Base-by-base conservation (phyloP, 768 basidiomycete genomes). In the Mycena epipterygia region DNA sequence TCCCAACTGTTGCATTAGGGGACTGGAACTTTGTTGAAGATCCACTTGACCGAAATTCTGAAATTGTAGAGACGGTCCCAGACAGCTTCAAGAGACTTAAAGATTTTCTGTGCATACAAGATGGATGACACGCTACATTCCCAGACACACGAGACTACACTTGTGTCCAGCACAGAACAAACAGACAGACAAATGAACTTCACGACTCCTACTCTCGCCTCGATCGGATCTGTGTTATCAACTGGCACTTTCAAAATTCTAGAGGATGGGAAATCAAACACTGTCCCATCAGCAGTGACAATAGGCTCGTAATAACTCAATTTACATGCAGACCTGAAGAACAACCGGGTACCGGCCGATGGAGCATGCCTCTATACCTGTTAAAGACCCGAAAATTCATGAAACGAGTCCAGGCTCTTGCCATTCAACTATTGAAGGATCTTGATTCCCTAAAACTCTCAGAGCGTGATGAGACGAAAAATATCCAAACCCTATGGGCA, bases 21-120 rank as follows among this genome's bases (percentile, higher is more conserved):
- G n/a, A n/a, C n/a, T n/a, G n/a, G n/a, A n/a, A n/a, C n/a, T n/a
- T n/a, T n/a, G n/a, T n/a, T n/a, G n/a, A n/a, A 32, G 44, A 81
- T 16, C 37, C 37, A 81, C 59, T 12, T 0, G 79, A 78, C 48
- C 23, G 75, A 1, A 33, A 67, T 2, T 78, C 77, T 0, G 46
- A 30, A 0, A 32, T 27, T 0, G 16, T 16, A 32, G 53, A 56
- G 2, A 12, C 32, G 12, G 30, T 58, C 19, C 64, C 64, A 21
- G 55, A 39, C 1, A 46, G 52, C 25, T 66, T 46, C 13, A 41
- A 46, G 23, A 8, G 67, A 25, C 14, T 56, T 27, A 44, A 49
- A 39, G 37, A 39, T 39, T 16, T 39, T 9, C 16, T 8, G 37
- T 16, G 37, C 37, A 16, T 39, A 39, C 9, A 16, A 9, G 37